These are phyloP conservation scores for Endoconidiophora laricicola DNA, from an alignment of 2,329 filamentous ascomycete genomes.

Conservation along the genomic window DNA sequence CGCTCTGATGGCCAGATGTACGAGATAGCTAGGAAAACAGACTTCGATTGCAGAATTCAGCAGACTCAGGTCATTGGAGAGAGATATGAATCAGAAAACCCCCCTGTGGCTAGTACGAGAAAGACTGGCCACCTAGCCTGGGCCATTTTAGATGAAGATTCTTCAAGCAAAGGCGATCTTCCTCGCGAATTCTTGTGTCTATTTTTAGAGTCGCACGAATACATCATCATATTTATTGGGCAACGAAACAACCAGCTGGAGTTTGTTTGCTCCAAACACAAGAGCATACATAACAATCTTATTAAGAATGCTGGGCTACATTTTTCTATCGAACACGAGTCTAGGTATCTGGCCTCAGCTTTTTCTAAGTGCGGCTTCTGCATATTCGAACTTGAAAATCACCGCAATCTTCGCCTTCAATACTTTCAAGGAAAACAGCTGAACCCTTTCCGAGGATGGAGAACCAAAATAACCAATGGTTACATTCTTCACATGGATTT, in stretches of 20 bases:
- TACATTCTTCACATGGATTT: slow-evolving; percentile 81
- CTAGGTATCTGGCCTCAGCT: slow-evolving; percentile 49
- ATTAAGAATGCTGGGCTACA: slow-evolving; percentile 44
- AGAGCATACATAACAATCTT: slow-evolving; percentile 33
- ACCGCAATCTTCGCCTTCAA: slow-evolving; percentile 32
- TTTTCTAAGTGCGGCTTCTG: slow-evolving; percentile 55
- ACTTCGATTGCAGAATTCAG: slow-evolving; percentile 65
- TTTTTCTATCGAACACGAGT: slow-evolving; percentile 64
- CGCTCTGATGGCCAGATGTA: slow-evolving; percentile 51
- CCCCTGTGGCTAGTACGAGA: neutral
- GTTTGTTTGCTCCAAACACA: slow-evolving; percentile 44
- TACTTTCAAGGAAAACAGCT: slow-evolving; percentile 30
- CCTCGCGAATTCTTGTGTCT: slow-evolving; percentile 73
- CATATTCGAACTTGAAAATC: slow-evolving; percentile 50
- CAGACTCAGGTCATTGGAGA: slow-evolving; percentile 59
- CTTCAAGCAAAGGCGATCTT: slow-evolving; percentile 19
- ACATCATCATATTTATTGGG: slow-evolving; percentile 60
- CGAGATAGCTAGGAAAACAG: slow-evolving; percentile 57
- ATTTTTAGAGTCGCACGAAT: slow-evolving; percentile 53
- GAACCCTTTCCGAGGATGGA: slow-evolving; percentile 37
- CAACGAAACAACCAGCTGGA: slow-evolving; percentile 30
- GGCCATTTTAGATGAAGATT: slow-evolving; percentile 6
- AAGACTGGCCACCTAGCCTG: neutral
- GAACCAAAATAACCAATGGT: slow-evolving; percentile 40
- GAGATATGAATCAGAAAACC: slow-evolving; percentile 2